Evolutionary conservation across 2,329 filamentous ascomycete species (phyloP).

Genomic region (Diaporthe capsici): DNA sequence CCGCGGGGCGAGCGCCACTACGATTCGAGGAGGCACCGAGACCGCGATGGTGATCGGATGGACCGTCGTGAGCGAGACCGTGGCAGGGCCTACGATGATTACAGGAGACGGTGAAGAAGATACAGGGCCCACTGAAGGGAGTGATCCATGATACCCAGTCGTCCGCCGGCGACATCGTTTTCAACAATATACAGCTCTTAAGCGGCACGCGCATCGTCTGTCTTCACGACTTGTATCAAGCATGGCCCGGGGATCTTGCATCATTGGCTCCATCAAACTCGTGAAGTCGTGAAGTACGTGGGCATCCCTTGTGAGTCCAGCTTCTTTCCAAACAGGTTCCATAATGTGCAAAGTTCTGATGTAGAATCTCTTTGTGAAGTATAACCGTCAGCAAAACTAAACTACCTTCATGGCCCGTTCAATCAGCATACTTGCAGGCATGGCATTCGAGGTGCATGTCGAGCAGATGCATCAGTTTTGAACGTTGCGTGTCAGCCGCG

Average conservation of each 20-base stretch:
- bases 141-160: conserved; percentile 14
- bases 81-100: conserved; percentile 49
- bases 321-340: neutral
- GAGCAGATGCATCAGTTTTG: conserved; percentile 8
- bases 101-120: conserved; percentile 41
- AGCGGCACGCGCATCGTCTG: neutral
- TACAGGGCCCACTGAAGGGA: neutral
- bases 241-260: neutral
- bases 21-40: conserved; percentile 45
- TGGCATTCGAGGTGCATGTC: neutral
- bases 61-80: conserved; percentile 44
- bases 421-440: neutral
- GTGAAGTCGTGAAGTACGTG: neutral
- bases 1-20: conserved; percentile 46
- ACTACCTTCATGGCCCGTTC: neutral
- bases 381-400: neutral
- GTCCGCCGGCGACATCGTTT: neutral
- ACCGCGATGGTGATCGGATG: conserved; percentile 45
- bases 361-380: neutral
- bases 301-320: neutral
- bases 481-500: conserved; percentile 7
- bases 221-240: neutral
- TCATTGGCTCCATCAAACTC: neutral
- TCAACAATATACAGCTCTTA: neutral
- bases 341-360: conserved; percentile 8